Percentiles rank a stretch among this genome's conserved stretches.
These are phyloP conservation scores for Metschnikowia hibisci DNA, from an alignment of 805 yeast genomes.

Conservation along the genomic window DNA sequence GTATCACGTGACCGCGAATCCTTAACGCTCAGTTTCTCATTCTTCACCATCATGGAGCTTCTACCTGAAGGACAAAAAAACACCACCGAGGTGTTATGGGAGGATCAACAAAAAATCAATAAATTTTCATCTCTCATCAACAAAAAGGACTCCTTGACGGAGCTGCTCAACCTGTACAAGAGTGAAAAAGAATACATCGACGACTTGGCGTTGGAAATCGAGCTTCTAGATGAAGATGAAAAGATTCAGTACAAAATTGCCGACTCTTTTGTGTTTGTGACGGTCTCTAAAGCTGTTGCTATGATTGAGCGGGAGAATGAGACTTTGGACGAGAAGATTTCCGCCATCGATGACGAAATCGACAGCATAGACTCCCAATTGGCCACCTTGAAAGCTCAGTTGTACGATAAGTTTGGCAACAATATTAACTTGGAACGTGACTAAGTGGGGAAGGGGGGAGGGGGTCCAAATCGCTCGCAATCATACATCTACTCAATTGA, in stretches of 20 bases:
- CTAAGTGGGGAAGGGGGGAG: constrained; percentile 1
- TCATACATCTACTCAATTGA: constrained; percentile 47
- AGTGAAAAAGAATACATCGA: constrained; percentile 85
- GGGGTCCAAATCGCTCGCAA: no score
- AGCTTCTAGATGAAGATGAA: constrained; percentile 74
- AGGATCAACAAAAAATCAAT: constrained; percentile 87
- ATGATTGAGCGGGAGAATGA: constrained; percentile 63
- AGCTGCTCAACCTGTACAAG: constrained; percentile 44
- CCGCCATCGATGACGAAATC: constrained; percentile 42
- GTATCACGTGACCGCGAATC: constrained; percentile 1
- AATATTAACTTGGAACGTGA: constrained; percentile 78
- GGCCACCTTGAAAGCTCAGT: constrained; percentile 57
- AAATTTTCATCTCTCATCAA: constrained; percentile 79
- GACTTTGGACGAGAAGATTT: constrained; percentile 48
- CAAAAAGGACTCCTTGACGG: constrained; percentile 57
- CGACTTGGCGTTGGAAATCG: constrained; percentile 81
- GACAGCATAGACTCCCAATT: constrained; percentile 53
- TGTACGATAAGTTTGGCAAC: constrained; percentile 86
- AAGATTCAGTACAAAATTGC: constrained; percentile 75
- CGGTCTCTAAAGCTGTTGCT: constrained; percentile 62
- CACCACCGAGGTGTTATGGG: constrained; percentile 64
- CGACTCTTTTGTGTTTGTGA: constrained; percentile 68
- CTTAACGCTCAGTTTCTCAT: background rate
- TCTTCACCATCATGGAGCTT: constrained; percentile 33
- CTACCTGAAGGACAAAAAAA: constrained; percentile 56